A percentile compares a stretch with the other conserved stretches of the same genome.
Evolutionary conservation across 2,329 filamentous ascomycete species (phyloP).

Genomic region (Scedosporium aurantiacum): DNA sequence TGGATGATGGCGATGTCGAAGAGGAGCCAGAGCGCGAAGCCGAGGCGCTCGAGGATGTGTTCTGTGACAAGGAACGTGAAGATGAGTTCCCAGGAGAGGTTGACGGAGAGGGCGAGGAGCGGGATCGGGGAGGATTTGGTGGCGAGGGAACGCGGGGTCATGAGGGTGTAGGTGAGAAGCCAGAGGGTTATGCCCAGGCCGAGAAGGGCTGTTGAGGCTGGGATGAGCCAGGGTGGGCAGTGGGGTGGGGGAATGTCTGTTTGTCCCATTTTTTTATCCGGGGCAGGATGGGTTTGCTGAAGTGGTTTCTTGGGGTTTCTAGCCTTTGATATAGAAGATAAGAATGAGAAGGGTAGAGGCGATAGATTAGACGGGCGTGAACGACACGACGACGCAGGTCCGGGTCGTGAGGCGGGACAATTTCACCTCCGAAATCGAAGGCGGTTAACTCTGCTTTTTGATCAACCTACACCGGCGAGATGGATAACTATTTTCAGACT

Average conservation of each 20-base stretch:
- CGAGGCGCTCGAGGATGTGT: constrained; percentile 27
- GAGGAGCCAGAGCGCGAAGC: constrained; percentile 36
- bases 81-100: constrained; percentile 41
- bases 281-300: background rate
- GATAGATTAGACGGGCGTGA: too few relatives aligned
- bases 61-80: constrained; percentile 36
- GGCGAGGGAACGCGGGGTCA: constrained; percentile 31
- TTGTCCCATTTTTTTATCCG: constrained; percentile 24
- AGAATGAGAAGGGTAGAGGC: too few relatives aligned
- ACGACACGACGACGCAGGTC: too few relatives aligned
- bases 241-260: constrained; percentile 25
- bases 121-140: constrained; percentile 39
- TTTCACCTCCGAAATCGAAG: too few relatives aligned
- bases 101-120: constrained; percentile 33
- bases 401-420: too few relatives aligned
- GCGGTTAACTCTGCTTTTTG: too few relatives aligned
- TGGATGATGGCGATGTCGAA: constrained; percentile 37
- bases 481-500: too few relatives aligned
- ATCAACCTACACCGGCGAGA: too few relatives aligned
- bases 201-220: constrained; percentile 22
- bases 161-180: constrained; percentile 34
- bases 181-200: constrained; percentile 26
- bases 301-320: too few relatives aligned
- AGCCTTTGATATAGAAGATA: too few relatives aligned
- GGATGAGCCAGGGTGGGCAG: constrained; percentile 26